Evolutionary conservation across 176 grass and related monocot species (phyloP).

Genomic region (Musa schizocarpa): DNA sequence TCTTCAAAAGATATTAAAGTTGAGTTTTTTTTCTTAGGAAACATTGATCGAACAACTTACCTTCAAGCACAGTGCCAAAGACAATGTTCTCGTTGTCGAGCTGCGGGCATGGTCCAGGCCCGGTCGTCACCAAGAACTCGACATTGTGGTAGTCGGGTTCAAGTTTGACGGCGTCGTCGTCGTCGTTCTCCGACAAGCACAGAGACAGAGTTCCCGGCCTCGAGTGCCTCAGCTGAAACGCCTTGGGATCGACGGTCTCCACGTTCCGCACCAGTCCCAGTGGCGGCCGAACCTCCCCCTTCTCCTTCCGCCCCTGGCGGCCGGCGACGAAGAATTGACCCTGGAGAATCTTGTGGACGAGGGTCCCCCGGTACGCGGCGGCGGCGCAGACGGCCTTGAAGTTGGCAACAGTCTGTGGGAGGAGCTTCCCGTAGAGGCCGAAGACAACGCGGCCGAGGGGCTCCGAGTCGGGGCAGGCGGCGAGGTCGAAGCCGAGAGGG

Average conservation of each 20-base stretch:
- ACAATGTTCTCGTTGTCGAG: constrained; percentile 93
- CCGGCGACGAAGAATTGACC: constrained; percentile 88
- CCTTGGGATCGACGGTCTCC: constrained; percentile 64
- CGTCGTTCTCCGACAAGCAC: constrained; percentile 82
- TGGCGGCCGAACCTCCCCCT: constrained; percentile 66
- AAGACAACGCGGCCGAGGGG: constrained; percentile 83
- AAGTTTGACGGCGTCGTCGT: constrained; percentile 66
- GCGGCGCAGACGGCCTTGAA: constrained; percentile 63
- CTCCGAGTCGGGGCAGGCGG: constrained; percentile 70
- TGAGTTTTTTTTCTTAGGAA: not conserved
- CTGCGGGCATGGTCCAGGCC: constrained; percentile 75
- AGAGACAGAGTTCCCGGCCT: constrained; percentile 79
- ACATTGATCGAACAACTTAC: constrained; percentile 29
- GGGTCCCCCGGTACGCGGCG: constrained; percentile 65
- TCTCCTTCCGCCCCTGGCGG: constrained; percentile 62
- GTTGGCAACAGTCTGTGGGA: constrained; percentile 64
- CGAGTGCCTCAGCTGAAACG: constrained; percentile 59
- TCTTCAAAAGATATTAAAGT: not conserved
- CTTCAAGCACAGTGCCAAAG: constrained; percentile 95
- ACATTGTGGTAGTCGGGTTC: constrained; percentile 76
- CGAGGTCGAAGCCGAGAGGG: constrained; percentile 55
- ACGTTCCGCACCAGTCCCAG: constrained; percentile 48
- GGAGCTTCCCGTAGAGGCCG: constrained; percentile 71
- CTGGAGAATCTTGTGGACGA: constrained; percentile 75
- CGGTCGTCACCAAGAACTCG: constrained; percentile 93